These are phyloP conservation scores for Sphagnurus paluster DNA, from an alignment of 1,284 basidiomycete genomes.

Conservation along the genomic window DNA sequence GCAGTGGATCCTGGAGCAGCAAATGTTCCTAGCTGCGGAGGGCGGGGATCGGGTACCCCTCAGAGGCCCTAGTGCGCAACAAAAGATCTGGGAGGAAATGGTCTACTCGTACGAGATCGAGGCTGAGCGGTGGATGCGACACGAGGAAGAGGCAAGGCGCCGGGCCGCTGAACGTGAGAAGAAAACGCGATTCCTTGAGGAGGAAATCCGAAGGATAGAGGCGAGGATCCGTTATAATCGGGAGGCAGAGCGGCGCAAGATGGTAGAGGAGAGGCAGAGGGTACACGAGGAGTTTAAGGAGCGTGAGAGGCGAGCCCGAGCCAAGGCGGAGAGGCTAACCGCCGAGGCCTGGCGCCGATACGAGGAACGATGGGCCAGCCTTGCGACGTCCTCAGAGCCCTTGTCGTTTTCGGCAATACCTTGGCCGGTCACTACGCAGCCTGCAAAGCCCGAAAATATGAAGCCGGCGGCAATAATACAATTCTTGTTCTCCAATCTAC, in stretches of 20 bases:
- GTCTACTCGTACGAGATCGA: conserved; percentile 49
- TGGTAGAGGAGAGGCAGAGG: conserved; percentile 39
- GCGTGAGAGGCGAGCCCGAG: conserved; percentile 37
- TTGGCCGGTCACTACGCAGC: conserved; percentile 59
- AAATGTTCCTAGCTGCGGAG: conserved; percentile 33
- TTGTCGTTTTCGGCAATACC: conserved; percentile 63
- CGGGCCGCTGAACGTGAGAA: conserved; percentile 44
- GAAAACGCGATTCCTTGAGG: conserved; percentile 42
- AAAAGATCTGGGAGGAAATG: conserved; percentile 50
- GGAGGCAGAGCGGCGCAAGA: conserved; percentile 43
- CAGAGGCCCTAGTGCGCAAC: conserved; percentile 23
- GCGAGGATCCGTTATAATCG: conserved; percentile 43
- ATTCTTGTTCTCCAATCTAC: conserved; percentile 62
- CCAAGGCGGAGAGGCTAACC: conserved; percentile 37
- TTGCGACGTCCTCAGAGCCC: conserved; percentile 41
- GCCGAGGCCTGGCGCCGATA: conserved; percentile 58
- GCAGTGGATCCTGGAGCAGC: conserved; percentile 63
- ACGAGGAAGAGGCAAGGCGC: conserved; percentile 44
- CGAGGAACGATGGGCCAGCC: conserved; percentile 58
- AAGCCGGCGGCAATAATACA: conserved; percentile 45
- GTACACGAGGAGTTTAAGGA: conserved; percentile 29
- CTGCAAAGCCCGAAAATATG: conserved; percentile 48
- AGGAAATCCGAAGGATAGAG: conserved; percentile 49
- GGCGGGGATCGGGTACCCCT: conserved; percentile 16
- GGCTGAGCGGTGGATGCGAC: conserved; percentile 51